Evolutionary conservation across 2,329 filamentous ascomycete species (phyloP), one percentile per base, ranked within the genome.

Genomic region (Cercospora zeae-maydis): DNA sequence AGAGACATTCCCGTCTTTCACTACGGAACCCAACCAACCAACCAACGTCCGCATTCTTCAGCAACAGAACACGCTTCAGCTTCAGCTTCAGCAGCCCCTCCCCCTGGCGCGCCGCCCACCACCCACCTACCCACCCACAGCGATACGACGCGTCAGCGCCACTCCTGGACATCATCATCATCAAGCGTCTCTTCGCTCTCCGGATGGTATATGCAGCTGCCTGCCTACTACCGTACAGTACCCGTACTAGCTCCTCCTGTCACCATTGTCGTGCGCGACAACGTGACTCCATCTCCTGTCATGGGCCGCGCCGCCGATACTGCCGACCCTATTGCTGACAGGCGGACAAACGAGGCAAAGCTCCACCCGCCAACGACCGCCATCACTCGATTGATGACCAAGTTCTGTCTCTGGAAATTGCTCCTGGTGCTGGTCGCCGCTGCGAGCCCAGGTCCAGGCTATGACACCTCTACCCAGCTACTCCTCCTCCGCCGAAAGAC

Each of bases 401-500:
- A 70, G 54, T 92, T 90, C 72, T 59, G 79, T 4, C 73, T 78
- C 11, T 93, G 89, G 89, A 95, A 93, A 73, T 56, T 75, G 5
- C 72, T 90, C 9, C 78, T 95, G 6, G 75, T 92, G n/a, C 70
- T 82, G 51, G 75, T 93, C 59, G 86, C 86, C 58, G 72, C 77
- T 57, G 74, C 84, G 52, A 85, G 82, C 62, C 84, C 84, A 14
- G 85, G 84, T 67, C 78, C 79, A 16, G 86, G 85, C 55, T 96
- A 95, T 75, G 91, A 96, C 77, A 93, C 90, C n/a, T 93, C 90
- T 6, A 88, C 84, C 6, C 82, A 82, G 39, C 76, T 85, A 31
- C 70, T 83, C 71, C 70, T 83, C 71, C 69, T 27, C 24, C 24
- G 72, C 71, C 62, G 56, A 53, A 36, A 55, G 36, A 16, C 70